Percentiles rank a stretch among this genome's conserved stretches.
These are phyloP conservation scores for Talaromyces sp. DNA, from an alignment of 2,329 filamentous ascomycete species.

Conservation along the genomic window DNA sequence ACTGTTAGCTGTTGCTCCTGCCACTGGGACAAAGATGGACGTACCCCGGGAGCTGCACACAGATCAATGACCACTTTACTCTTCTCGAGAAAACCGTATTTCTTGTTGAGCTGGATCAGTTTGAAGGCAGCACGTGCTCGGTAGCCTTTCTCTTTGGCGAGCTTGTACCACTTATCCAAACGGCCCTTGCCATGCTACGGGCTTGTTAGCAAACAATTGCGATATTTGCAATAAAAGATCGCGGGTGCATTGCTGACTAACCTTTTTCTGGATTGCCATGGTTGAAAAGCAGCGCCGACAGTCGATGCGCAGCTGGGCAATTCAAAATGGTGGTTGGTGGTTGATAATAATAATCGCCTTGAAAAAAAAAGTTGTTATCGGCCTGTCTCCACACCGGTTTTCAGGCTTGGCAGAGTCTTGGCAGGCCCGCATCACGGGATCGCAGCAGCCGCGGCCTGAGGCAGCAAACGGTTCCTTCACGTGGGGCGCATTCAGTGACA, in stretches of 20 bases:
- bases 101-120: constrained; percentile 96
- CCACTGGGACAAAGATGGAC: constrained; percentile 26
- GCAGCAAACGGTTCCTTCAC: constrained; percentile 2
- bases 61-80: constrained; percentile 95
- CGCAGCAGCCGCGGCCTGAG: background rate
- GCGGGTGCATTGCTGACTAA: constrained; percentile 20
- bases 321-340: background rate
- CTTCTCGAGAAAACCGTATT: constrained; percentile 96
- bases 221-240: background rate
- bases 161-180: constrained; percentile 97
- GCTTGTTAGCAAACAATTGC: constrained; percentile 23
- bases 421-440: constrained; percentile 5
- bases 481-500: constrained; percentile 11
- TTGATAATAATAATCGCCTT: background rate
- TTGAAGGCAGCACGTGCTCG: constrained; percentile 95
- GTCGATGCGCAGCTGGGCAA: background rate
- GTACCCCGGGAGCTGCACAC: constrained; percentile 87
- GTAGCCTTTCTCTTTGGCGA: constrained; percentile 98
- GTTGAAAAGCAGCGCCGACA: constrained; percentile 11
- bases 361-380: constrained; percentile 11
- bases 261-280: constrained; percentile 98
- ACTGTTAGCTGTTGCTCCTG: background rate
- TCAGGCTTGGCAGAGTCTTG: constrained; percentile 2
- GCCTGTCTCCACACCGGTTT: constrained; percentile 2
- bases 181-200: constrained; percentile 84